Conservation (phyloP, 2,329 filamentous ascomycete genomes). For the Zarea fungicola region DNA sequence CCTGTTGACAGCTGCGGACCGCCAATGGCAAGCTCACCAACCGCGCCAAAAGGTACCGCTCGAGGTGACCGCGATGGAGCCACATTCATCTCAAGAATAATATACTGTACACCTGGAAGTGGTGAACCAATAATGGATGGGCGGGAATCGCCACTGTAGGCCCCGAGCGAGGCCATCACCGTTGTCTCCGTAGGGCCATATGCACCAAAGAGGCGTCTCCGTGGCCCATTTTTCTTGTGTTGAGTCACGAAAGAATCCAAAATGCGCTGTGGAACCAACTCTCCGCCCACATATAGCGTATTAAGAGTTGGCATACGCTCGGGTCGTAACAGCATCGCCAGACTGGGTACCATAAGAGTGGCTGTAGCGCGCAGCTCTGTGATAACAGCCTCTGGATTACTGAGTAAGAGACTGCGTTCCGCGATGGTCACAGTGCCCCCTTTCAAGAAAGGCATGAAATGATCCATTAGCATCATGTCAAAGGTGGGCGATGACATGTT, state of each 20-base stretch:
- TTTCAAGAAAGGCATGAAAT: constrained; percentile 70
- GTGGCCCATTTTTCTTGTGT: constrained; percentile 11
- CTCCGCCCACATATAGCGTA: constrained; percentile 25
- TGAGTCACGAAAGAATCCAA: constrained; percentile 29
- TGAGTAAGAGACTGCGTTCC: constrained; percentile 23
- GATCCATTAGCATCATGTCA: constrained; percentile 77
- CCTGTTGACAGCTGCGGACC: constrained; percentile 67
- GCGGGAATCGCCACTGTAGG: constrained; percentile 19
- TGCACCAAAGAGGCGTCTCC: constrained; percentile 19
- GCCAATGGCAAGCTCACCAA: constrained; percentile 75
- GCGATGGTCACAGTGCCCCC: constrained; percentile 32
- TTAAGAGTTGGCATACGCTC: too few species aligned
- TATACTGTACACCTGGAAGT: constrained; percentile 29
- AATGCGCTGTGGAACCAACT: constrained; percentile 28
- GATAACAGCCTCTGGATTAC: too few species aligned
- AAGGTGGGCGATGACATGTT: constrained; percentile 49
- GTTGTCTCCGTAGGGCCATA: constrained; percentile 25
- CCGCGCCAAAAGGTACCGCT: constrained; percentile 60
- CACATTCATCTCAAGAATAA: constrained; percentile 26
- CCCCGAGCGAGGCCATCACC: constrained; percentile 20
- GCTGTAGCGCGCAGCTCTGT: too few species aligned
- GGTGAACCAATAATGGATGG: constrained; percentile 32
- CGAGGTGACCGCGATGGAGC: too few species aligned
- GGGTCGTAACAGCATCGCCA: too few species aligned
- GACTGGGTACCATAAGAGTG: too few species aligned